Base-by-base conservation (phyloP, 495 filamentous ascomycete species). In the Penicillium manginii region DNA sequence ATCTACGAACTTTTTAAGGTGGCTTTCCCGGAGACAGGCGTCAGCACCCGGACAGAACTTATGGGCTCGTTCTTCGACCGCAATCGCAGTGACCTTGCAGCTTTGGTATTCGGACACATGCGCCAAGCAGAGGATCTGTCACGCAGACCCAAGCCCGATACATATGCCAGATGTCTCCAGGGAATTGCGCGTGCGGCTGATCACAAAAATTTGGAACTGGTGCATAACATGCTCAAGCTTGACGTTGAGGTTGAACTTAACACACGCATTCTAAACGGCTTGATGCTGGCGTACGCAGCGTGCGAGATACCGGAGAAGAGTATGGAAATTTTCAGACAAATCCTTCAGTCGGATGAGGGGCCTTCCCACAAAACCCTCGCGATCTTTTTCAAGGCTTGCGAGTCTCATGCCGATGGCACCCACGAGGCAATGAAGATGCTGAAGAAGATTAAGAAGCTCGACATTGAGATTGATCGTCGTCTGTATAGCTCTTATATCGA, bases 171-270 rank as follows among this genome's bases (percentile, higher is more conserved):
- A 21, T 92, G 86, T 51, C 86, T 97, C 60, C 82, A 87, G 46
- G 93, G 93, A 3, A 78, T 96, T 15, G 91, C 88, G 15, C 74
- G 79, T 23, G 78, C 78, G 8, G 83, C 76, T 0, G 88, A 96
- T 58, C 54, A 73, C 3, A 87, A 90, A 33, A 84, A 83, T 39
- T 73, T 97, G 32, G 80, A 86, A 55, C 81, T 87, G 37, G 82
- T 96, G 15, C 89, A 96, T 68, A 96, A 96, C 64, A 92, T 96
- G 84, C 79, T 97, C 47, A 97, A 96, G 72, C 85, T 98, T 60
- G 94, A 98, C 73, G 76, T 85, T 9, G 80, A 84, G 43, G 79
- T 98, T 35, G 87, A 94, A 56, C 78, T 88, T 15, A 87, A 85
- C 67, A 97, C 93, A 2, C 76, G 75, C 49, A 69, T 98, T 1